Evolutionary conservation across 495 filamentous ascomycete species (phyloP).

Genomic region (Tuber brumale): DNA sequence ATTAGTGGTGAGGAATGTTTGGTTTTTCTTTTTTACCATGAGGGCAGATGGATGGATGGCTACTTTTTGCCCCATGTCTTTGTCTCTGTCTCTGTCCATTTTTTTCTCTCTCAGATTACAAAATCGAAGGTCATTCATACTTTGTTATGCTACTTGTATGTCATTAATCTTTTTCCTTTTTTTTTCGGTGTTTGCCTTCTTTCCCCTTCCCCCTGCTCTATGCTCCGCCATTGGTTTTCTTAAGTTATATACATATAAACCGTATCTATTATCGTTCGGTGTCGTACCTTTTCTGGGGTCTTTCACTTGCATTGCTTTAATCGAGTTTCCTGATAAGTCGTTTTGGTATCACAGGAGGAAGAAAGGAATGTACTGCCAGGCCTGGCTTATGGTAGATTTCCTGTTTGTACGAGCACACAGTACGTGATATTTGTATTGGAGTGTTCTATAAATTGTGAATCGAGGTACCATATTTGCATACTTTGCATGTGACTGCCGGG

Average conservation of each 20-base stretch:
- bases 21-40: constrained; percentile 6
- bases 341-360: background rate
- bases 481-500: background rate
- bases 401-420: background rate
- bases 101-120: background rate
- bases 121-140: background rate
- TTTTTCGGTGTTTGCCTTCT: background rate
- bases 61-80: background rate
- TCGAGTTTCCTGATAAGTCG: background rate
- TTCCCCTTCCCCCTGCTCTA: background rate
- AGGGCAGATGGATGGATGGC: background rate
- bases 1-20: background rate
- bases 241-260: constrained; percentile 6
- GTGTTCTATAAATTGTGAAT: constrained; percentile 5
- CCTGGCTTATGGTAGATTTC: background rate
- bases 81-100: background rate
- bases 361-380: background rate
- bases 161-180: background rate
- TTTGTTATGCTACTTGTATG: background rate
- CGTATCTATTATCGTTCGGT: constrained; percentile 4
- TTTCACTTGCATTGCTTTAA: background rate
- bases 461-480: background rate
- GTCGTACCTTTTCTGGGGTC: constrained; percentile 2
- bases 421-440: background rate
- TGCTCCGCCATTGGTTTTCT: background rate